Percentiles rank a stretch among this genome's conserved stretches.
Evolutionary conservation across 345 rosid genomes (phyloP).

Genomic region (Balakata baccata): DNA sequence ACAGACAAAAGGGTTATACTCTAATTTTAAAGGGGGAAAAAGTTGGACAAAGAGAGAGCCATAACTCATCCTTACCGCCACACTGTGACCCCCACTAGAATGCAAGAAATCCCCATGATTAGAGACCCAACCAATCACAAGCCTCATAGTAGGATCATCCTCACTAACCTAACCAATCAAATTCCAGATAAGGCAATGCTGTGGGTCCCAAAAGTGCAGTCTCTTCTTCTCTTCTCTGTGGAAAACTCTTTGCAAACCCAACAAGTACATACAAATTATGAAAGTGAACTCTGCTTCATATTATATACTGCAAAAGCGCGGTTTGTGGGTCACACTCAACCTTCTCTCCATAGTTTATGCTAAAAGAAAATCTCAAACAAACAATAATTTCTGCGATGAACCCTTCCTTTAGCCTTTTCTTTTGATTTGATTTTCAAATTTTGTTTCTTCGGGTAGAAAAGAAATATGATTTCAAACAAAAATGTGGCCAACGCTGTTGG

Average conservation of each 20-base stretch:
- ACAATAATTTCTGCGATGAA: background rate
- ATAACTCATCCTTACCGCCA: background rate
- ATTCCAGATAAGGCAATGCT: constrained; percentile 60
- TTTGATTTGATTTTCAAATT: background rate
- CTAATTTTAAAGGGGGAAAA: background rate
- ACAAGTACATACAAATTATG: background rate
- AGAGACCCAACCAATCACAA: constrained; percentile 49
- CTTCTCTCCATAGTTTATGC: no score
- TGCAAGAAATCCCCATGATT: constrained; percentile 41
- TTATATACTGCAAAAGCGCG: constrained; percentile 7
- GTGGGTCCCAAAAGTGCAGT: constrained; percentile 44
- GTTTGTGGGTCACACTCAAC: constrained; percentile 28
- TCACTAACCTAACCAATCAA: constrained; percentile 46
- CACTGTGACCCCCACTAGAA: constrained; percentile 29
- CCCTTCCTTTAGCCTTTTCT: background rate
- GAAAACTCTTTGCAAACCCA: constrained; percentile 36
- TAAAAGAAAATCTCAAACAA: no score
- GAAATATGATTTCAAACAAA: constrained; percentile 40
- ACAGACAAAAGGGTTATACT: constrained; percentile 18
- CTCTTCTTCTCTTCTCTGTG: background rate
- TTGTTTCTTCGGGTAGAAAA: background rate
- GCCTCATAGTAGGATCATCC: constrained; percentile 42
- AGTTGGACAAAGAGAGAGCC: no score
- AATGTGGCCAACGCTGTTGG: constrained; percentile 58
- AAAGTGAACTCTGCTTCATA: no score